Base-by-base conservation (phyloP, 495 filamentous ascomycete species). In the Aspergillus ellipticus region DNA sequence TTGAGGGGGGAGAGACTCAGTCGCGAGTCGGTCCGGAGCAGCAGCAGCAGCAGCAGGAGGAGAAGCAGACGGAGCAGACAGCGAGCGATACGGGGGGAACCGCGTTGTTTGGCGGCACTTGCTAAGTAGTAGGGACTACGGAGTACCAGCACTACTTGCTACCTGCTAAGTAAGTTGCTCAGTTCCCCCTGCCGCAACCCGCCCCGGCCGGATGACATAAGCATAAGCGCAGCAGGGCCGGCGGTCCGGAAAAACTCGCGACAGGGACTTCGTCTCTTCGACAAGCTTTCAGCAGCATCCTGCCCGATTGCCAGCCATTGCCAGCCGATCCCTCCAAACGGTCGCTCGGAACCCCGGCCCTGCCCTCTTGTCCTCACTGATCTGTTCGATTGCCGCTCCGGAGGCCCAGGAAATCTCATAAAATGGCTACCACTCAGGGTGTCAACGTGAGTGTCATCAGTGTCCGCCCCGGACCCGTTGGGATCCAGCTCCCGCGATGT, bases 181-280 rank as follows among this genome's bases (percentile, higher is more conserved):
- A n/a, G n/a, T 48, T 49, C 31, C 47, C 51, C 50, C 39, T 56
- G 31, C 50, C 55, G 45, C 45, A n/a, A 21, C 39, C 42, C 35
- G 43, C 56, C 43, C 56, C n/a, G n/a, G n/a, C n/a, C n/a, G n/a
- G 74, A 74, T 77, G 73, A 77, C 74, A 75, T 77, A 77, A 77
- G 69, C 74, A 75, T 77, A 77, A 77, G 69, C 70, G 57, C 52
- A 45, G 53, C 29, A 41, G 48, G 35, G 57, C 65, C 62, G 68
- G 66, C 73, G 73, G 74, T 61, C 74, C 75, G 75, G 75, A 78
- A 78, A 78, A 78, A 78, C 75, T 78, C 75, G 75, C 75, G 74
- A 72, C 65, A 71, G 67, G 75, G 68, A 74, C 70, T 73, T 75
- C 73, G 69, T 59, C 68, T 67, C 64, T 55, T 28, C 24, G 24